Evolutionary conservation across 352 stramenopile genomes (phyloP).

Genomic region (Globisporangium radiosum): DNA sequence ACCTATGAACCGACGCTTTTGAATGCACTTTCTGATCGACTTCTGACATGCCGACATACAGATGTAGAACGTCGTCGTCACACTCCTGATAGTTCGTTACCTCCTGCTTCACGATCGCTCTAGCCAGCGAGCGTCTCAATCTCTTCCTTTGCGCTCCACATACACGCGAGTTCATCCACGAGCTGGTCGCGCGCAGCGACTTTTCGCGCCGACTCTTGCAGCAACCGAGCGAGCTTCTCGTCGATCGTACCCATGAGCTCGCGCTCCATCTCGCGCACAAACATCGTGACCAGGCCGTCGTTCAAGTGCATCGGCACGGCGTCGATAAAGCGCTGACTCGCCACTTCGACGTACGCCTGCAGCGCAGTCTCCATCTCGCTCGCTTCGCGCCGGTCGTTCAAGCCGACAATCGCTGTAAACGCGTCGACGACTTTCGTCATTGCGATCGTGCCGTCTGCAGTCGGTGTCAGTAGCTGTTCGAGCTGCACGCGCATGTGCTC

Average conservation of each 20-base stretch:
- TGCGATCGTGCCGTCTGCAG: background rate
- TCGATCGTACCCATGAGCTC: constrained; percentile 24
- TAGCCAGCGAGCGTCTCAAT: background rate
- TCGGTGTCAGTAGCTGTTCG: background rate
- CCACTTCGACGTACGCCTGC: constrained; percentile 26
- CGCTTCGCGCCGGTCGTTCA: constrained; percentile 25
- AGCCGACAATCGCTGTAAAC: constrained; percentile 3
- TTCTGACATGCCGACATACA: background rate
- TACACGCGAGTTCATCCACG: background rate
- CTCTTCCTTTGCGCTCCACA: background rate
- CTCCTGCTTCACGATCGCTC: background rate
- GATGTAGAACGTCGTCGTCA: background rate
- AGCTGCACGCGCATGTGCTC: constrained; percentile 14
- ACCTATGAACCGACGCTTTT: too few relatives aligned
- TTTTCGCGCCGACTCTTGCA: constrained; percentile 16
- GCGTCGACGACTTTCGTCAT: background rate
- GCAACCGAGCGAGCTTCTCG: constrained; percentile 23
- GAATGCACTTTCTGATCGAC: too few relatives aligned
- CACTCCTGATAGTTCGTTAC: too few relatives aligned
- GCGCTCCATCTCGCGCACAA: constrained; percentile 27
- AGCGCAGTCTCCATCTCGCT: constrained; percentile 33
- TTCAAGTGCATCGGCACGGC: constrained; percentile 36
- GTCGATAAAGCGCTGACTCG: constrained; percentile 26
- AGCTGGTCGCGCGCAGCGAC: background rate
- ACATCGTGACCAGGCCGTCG: constrained; percentile 21